phyloP scores from a whole-genome alignment of 257 asterid genomes.

The Paraleonurus japonicus region DNA sequence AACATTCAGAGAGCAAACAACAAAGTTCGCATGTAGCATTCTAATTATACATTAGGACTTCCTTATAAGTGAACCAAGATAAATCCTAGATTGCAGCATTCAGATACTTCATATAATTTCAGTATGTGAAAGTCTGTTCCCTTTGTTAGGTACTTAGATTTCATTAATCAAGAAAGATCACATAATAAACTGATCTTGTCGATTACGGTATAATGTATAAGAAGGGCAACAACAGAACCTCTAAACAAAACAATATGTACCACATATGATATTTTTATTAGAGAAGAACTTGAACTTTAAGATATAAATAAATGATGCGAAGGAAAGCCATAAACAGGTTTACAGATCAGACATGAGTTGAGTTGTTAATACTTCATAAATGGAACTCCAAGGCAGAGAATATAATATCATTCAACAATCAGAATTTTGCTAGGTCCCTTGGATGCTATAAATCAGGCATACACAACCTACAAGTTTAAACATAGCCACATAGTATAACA shows the following conservation, averaged over 20 bases:
- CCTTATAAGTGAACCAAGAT: background rate
- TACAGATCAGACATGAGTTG: background rate
- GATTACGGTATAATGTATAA: background rate
- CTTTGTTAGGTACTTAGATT: background rate
- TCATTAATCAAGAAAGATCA: constrained; percentile 9
- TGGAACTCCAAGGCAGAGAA: background rate
- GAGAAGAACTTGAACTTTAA: background rate
- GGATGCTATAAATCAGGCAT: background rate
- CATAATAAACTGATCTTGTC: background rate
- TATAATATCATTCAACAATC: background rate
- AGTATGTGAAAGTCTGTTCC: background rate
- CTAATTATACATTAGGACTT: background rate
- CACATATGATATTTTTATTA: background rate
- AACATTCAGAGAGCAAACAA: background rate
- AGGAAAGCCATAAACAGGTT: background rate
- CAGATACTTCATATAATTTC: background rate
- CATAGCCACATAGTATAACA: background rate
- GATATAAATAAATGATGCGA: background rate
- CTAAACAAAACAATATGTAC: background rate
- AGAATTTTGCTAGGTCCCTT: background rate
- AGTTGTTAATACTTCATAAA: background rate
- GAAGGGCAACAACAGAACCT: background rate
- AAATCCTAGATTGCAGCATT: background rate
- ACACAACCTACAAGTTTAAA: background rate
- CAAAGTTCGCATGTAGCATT: background rate